Conservation (phyloP, 2,329 filamentous ascomycete species). For the Ascocoryne sarcoides region DNA sequence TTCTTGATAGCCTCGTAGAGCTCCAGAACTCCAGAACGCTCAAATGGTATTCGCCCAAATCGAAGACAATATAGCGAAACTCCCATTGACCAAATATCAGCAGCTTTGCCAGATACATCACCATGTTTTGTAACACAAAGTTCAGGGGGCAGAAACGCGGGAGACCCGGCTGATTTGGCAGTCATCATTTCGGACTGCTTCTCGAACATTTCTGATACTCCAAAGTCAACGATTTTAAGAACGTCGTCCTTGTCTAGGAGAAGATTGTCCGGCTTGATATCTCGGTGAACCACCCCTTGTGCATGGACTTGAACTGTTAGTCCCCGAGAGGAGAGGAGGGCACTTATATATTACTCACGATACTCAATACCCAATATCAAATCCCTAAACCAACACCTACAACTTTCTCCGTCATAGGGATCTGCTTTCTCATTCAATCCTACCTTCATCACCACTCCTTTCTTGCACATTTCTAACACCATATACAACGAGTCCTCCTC, state of each 20-base stretch:
- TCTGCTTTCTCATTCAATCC: slow-evolving; percentile 74
- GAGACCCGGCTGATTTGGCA: slow-evolving; percentile 86
- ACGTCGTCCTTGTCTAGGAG: slow-evolving; percentile 83
- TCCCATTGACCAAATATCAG: slow-evolving; percentile 98
- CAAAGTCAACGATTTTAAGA: slow-evolving; percentile 97
- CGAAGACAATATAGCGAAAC: slow-evolving; percentile 87
- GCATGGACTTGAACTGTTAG: slow-evolving; percentile 60
- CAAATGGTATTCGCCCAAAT: slow-evolving; percentile 84
- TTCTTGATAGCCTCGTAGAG: slow-evolving; percentile 82
- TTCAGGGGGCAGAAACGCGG: slow-evolving; percentile 89
- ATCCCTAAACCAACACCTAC: slow-evolving; percentile 89
- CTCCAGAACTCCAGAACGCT: slow-evolving; percentile 68
- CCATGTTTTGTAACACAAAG: slow-evolving; percentile 81
- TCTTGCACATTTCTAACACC: slow-evolving; percentile 98
- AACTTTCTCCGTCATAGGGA: slow-evolving; percentile 74
- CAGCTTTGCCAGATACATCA: slow-evolving; percentile 78
- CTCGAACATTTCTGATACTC: slow-evolving; percentile 98
- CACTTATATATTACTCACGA: slow-evolving; percentile 44
- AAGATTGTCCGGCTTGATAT: slow-evolving; percentile 97
- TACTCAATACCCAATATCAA: slow-evolving; percentile 94
- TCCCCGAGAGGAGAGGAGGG: slow-evolving; percentile 1
- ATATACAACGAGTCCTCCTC: slow-evolving; percentile 95
- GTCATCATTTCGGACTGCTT: slow-evolving; percentile 83
- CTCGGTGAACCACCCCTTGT: slow-evolving; percentile 88
- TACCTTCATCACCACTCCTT: slow-evolving; percentile 94